Evolutionary conservation across 345 rosid species (phyloP), one percentile per base, ranked within the genome.

Genomic region (Eucalyptus tenuipes): DNA sequence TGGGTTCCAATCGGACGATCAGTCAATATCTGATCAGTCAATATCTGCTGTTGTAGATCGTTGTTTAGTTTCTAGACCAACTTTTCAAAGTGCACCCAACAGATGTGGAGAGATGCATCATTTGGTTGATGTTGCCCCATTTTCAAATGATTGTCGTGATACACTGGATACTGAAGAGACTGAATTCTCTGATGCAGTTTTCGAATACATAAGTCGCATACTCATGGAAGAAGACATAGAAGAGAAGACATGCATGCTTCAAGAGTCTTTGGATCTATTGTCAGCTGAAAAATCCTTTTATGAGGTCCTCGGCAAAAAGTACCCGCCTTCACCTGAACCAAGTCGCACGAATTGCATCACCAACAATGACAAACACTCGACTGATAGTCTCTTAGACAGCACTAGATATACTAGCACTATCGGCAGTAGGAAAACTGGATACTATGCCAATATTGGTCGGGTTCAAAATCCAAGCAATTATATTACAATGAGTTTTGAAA

Each of bases 181-280:
- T 55, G 96, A 95, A 71, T 93, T 93, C 89, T 93, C 95, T 0
- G 95, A 95, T 75, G 91, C 93, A 13, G 95, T 94, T 89, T 92
- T 97, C 86, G 91, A 89, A 25, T 97, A 95, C 91, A 94, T 95
- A 86, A 96, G 92, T 87, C 95, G 94, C 90, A 95, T 97, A 37
- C 97, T 97, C 79, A 94, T 96, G 97, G 97, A 97, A 50, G 98
- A 97, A 87, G 94, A 94, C 86, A 92, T 92, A 91, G 95, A 92
- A 52, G 96, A 93, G 88, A 93, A 92, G 88, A 91, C 96, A 17
- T 92, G 92, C 88, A 93, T 93, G 95, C 93, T 95, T 89, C 94
- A 92, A 48, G 96, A 96, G 47, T 92, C 96, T 11, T 90, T 93
- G 44, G 97, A 94, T 93, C 96, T 97, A 57, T 95, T 93, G 93